Conservation (phyloP, 305 asterid species). For the Rubia occidens region DNA sequence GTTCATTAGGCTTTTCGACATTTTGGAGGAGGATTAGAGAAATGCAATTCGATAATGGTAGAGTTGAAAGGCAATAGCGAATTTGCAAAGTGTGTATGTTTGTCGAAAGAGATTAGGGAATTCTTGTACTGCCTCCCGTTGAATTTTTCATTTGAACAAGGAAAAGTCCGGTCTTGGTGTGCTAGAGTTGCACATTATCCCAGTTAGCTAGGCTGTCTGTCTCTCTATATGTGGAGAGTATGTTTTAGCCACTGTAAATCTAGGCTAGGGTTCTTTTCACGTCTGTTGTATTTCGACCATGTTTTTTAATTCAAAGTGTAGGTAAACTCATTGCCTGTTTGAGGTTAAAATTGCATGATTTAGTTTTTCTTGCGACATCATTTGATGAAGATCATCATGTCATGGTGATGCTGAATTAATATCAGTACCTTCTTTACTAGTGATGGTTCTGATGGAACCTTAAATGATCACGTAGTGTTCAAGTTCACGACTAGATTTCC, state of each 20-base stretch:
- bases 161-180: background rate
- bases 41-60: no score
- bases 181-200: background rate
- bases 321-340: background rate
- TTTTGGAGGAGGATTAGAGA: background rate
- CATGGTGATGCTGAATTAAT: background rate
- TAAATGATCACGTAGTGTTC: background rate
- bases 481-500: background rate
- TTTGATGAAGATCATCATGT: background rate
- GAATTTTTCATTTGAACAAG: background rate
- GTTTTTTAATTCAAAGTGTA: background rate
- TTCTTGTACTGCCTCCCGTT: background rate
- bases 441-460: conserved; percentile 3
- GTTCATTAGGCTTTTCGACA: background rate
- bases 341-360: background rate
- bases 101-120: background rate
- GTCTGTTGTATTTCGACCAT: background rate
- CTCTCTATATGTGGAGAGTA: background rate
- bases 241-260: background rate
- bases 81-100: background rate
- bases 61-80: background rate
- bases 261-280: background rate
- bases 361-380: background rate
- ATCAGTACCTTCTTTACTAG: background rate
- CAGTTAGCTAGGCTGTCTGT: background rate